Evolutionary conservation across 208 protist species (phyloP), one percentile per base, ranked within the genome.

Genomic region (Spongospora subterranea): DNA sequence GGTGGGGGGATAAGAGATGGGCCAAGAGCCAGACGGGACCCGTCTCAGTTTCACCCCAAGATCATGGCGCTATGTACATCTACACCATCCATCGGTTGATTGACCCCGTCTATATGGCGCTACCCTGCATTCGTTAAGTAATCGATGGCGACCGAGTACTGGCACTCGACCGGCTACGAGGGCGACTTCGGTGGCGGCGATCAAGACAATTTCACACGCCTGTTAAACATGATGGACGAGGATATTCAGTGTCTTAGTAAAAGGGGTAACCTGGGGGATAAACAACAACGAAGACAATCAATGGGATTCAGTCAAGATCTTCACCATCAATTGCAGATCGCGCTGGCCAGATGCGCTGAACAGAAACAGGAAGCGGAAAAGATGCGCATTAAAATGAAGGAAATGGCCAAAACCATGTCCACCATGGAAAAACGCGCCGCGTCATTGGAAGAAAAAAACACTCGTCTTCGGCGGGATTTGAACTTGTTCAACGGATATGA

Each of bases 211-310:
- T 82, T 82, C 71, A n/a, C 17, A 20, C 71, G 71, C 40, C 6
- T 82, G 17, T n/a, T 82, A n/a, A 82, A 82, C 71, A 13, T 82
- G n/a, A 82, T 82, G 71, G 71, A 82, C 71, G 71, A 6, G 17
- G 71, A 82, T 43, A 35, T 82, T 43, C n/a, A 35, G n/a, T 39
- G 13, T 13, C 71, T 82, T 6, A 29, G 50, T 24, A n/a, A 82
- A 35, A 20, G 17, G 71, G 35, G n/a, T 6, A 17, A 43, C 35
- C 17, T 82, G 17, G 71, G 13, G 17, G n/a, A 82, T 6, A 6
- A n/a, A 20, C 71, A 20, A 13, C 40, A 82, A 40, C 71, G 71
- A n/a, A 6, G 71, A 82, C n/a, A 45, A 43, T 82, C 71, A n/a
- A 6, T 82, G 6, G 71, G 71, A 13, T 35, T 82, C 17, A 13